Evolutionary conservation across 2,329 filamentous ascomycete genomes (phyloP).

Genomic region (Sphaceloma murrayae): DNA sequence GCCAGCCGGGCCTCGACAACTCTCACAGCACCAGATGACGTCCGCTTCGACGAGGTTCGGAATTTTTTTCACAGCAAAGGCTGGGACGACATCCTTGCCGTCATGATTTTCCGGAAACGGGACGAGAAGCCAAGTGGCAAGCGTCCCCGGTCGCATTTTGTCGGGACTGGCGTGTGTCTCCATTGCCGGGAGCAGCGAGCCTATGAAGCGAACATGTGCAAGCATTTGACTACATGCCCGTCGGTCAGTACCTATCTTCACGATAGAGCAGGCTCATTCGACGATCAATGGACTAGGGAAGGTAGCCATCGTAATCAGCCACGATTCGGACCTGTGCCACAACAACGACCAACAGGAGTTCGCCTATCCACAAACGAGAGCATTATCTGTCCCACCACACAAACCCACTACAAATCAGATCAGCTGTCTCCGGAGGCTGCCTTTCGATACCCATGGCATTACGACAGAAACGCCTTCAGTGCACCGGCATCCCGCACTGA

Average conservation of each 20-base stretch:
- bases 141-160: neutral
- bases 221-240: neutral
- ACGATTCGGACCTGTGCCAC: too few species aligned
- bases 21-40: neutral
- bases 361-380: too few species aligned
- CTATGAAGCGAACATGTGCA: slow-evolving; percentile 5
- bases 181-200: neutral
- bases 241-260: neutral
- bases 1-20: neutral
- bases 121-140: neutral
- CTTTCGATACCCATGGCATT: too few species aligned
- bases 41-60: neutral
- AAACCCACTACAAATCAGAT: too few species aligned
- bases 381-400: too few species aligned
- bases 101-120: slow-evolving; percentile 3
- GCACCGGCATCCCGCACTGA: too few species aligned
- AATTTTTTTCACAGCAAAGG: neutral
- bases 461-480: too few species aligned
- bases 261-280: neutral
- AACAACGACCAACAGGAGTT: too few species aligned
- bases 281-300: too few species aligned
- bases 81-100: neutral
- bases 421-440: too few species aligned
- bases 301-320: too few species aligned
- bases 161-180: neutral